Base-by-base conservation (phyloP, 2,329 filamentous ascomycete genomes). In the Domatiomyces globalis region DNA sequence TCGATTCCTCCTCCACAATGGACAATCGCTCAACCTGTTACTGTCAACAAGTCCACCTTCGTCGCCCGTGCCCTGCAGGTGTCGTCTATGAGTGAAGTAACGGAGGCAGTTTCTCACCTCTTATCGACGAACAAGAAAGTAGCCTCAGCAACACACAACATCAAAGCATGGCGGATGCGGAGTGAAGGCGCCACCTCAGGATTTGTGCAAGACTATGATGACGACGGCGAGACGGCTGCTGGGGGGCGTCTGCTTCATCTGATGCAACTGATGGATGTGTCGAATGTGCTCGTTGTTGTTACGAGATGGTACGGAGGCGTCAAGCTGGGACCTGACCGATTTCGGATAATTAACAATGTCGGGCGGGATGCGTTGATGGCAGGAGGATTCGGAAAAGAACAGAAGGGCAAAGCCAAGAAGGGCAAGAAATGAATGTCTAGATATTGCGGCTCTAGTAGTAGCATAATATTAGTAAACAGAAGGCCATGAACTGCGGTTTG, bases 271-370 rank as follows among this genome's bases (percentile, higher is more conserved):
- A 95, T 95, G 86, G 86, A 89, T 63, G 75, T 94, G 9, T 95
- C 89, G 88, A 80, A 94, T 66, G 83, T 84, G 15, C 83, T 96
- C 72, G 87, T 98, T 0, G 84, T 98, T 2, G 90, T 98, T 25
- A 88, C 86, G 42, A 73, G 92, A 56, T 98, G 92, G 92, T 98
- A 94, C 67, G 92, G 92, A 3, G 92, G 92, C 1, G 78, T 94
- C 52, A 84, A 88, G 61, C 69, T 98, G 45, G 92, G 92, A 0
- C 89, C 90, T 48, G 84, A 89, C 65, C 74, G 92, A 57, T 98
- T 98, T 65, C 80, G 87, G 10, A 73, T 95, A 50, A 96, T 98
- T 64, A 95, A 95, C 65, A 77, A 79, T 51, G 85, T 82, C 7
- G 89, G 88, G 6, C 78, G 89, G 62, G 88, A 95, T 69, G 85